Base-by-base conservation (phyloP, 2,329 filamentous ascomycete genomes). In the Metarhizium brunneum region DNA sequence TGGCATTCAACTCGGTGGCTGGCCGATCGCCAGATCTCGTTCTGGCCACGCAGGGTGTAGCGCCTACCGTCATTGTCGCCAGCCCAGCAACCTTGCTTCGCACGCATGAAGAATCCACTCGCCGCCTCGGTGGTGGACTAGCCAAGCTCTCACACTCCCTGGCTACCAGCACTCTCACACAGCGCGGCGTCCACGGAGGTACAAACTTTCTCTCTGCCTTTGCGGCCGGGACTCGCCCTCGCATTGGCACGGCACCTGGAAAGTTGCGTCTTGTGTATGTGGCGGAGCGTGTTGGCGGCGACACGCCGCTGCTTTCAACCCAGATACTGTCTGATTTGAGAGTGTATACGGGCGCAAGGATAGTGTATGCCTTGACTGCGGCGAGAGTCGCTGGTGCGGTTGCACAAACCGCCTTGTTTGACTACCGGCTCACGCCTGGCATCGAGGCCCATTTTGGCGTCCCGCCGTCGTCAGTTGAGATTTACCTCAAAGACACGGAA, bases 1-100 rank as follows among this genome's bases (percentile, higher is more conserved):
- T 99, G 20, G 90, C 91, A 30, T 80, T 99, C 64, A 97, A 90
- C 72, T 94, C 91, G 0, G 91, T 95, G 30, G 88, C 91, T 16
- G 87, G 87, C 6, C 79, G 82, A 40, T 82, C 82, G 11, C 78
- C 87, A 13, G 84, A 94, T 66, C 78, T 97, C 42, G 75, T 78
- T 18, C 72, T 91, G 25, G 90, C 90, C 25, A 87, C 87, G 25
- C 81, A 84, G 57, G 84, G 85, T 50, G 76, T 95, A 43, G 82
- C 87, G 1, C 92, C 92, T 1, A 96, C 92, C 4, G 80, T 96
- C 57, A 76, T 96, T 54, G 84, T 95, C 47, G 84, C 88, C 7
- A 88, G 88, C 3, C 85, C 92, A 0, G 80, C 85, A 56, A 87
- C 88, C 1, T 80, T 95, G 47, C 76, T 84, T 20, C 79, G 84